A percentile compares a stretch with the other conserved stretches of the same genome.
Evolutionary conservation across 768 basidiomycete species (phyloP).

Genomic region (Termitomyces sp.): DNA sequence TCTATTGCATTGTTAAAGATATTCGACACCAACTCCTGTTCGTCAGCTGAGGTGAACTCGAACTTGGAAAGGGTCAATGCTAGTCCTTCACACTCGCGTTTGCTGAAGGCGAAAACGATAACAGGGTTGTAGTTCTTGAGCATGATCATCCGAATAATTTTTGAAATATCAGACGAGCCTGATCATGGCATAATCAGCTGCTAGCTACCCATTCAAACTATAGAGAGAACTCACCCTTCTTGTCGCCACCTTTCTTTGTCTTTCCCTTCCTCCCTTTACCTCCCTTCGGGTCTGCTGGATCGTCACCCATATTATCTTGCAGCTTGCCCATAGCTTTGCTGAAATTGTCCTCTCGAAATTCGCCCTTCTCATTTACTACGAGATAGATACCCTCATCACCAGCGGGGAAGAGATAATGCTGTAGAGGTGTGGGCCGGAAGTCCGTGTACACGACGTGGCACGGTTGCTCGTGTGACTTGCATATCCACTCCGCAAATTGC

Average conservation of each 20-base stretch:
- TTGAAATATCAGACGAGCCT: slow-evolving; percentile 93
- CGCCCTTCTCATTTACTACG: slow-evolving; percentile 98
- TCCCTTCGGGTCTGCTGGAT: slow-evolving; percentile 81
- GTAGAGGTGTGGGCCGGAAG: slow-evolving; percentile 95
- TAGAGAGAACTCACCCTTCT: slow-evolving; percentile 61
- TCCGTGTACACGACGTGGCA: slow-evolving; percentile 99
- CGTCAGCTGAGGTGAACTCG: slow-evolving; percentile 91
- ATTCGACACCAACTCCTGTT: slow-evolving; percentile 79
- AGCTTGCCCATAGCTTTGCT: slow-evolving; percentile 96
- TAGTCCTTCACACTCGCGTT: slow-evolving; percentile 93
- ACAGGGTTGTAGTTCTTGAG: slow-evolving; percentile 96
- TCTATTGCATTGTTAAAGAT: slow-evolving; percentile 96
- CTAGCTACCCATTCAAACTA: neutral
- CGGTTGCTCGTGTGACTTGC: slow-evolving; percentile 94
- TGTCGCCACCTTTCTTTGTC: slow-evolving; percentile 87
- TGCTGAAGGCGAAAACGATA: slow-evolving; percentile 97
- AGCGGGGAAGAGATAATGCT: slow-evolving; percentile 96
- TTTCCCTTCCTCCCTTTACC: slow-evolving; percentile 93
- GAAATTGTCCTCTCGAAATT: slow-evolving; percentile 97
- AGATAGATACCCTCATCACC: slow-evolving; percentile 97
- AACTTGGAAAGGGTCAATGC: slow-evolving; percentile 92
- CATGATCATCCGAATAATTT: slow-evolving; percentile 99
- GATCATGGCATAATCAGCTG: neutral
- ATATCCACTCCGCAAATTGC: slow-evolving; percentile 99
- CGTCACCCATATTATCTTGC: slow-evolving; percentile 80